A percentile compares a stretch with the other conserved stretches of the same genome.
Evolutionary conservation across 345 rosid species (phyloP).

Genomic region (Zanthoxylum bungeanum): DNA sequence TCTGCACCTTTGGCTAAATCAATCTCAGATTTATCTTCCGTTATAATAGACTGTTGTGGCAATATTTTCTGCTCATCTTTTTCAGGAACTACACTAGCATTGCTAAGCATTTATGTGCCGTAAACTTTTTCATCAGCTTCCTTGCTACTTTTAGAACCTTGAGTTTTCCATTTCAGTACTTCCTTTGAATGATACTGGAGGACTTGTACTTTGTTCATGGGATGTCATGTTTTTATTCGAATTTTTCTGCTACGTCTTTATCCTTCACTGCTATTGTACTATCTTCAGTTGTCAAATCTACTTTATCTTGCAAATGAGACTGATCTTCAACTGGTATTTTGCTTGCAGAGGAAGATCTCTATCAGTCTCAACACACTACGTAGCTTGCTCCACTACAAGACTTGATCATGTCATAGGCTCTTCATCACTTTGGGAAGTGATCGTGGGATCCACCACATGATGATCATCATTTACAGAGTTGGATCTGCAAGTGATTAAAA

Average conservation of each 20-base stretch:
- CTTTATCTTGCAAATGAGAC: constrained; percentile 26
- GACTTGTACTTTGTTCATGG: constrained; percentile 24
- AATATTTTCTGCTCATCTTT: constrained; percentile 22
- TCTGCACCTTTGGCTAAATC: constrained; percentile 22
- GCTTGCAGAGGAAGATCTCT: constrained; percentile 24
- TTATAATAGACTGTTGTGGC: constrained; percentile 13
- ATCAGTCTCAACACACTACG: constrained; percentile 30
- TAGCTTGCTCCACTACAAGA: constrained; percentile 24
- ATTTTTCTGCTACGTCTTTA: constrained; percentile 18
- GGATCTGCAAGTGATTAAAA: background rate
- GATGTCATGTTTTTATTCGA: constrained; percentile 24
- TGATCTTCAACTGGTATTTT: constrained; percentile 25
- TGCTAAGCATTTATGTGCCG: constrained; percentile 18
- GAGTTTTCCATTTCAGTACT: constrained; percentile 27
- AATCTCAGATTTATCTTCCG: constrained; percentile 35
- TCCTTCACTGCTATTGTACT: constrained; percentile 29
- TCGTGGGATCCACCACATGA: constrained; percentile 29
- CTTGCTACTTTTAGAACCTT: constrained; percentile 27
- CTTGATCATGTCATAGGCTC: constrained; percentile 29
- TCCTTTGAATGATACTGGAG: constrained; percentile 27
- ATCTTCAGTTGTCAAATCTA: constrained; percentile 36
- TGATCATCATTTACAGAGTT: constrained; percentile 22
- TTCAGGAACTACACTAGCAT: constrained; percentile 22
- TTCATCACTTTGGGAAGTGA: constrained; percentile 32
- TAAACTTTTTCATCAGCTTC: constrained; percentile 38